Conservation (phyloP, 2,329 filamentous ascomycete species). For the Sphaceloma murrayae region DNA sequence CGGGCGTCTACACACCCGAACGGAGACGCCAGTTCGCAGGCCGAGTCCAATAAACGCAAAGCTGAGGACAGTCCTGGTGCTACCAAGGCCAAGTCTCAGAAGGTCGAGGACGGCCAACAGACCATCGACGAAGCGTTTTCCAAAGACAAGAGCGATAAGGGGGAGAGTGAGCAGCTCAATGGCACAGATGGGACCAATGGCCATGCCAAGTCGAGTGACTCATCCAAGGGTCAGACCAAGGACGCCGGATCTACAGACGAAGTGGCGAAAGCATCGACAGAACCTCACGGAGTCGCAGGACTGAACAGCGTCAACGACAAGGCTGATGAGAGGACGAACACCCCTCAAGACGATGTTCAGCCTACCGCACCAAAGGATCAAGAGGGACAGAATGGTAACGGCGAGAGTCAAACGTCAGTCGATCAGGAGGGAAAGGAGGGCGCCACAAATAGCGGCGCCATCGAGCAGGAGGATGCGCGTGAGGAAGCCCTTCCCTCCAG, state of each 20-base stretch:
- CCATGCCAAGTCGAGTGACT: slow-evolving; percentile 18
- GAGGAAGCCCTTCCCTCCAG: slow-evolving; percentile 46
- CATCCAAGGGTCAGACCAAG: slow-evolving; percentile 22
- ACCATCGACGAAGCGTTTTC: slow-evolving; percentile 44
- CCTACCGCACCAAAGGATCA: background rate
- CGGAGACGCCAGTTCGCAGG: too few species aligned
- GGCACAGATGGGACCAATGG: slow-evolving; percentile 15
- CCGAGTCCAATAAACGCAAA: slow-evolving; percentile 26
- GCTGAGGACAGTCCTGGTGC: slow-evolving; percentile 26
- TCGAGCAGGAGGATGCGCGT: slow-evolving; percentile 43
- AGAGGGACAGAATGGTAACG: background rate
- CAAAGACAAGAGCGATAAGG: too few species aligned
- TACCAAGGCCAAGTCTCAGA: slow-evolving; percentile 33
- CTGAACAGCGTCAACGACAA: slow-evolving; percentile 19
- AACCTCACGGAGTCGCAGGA: slow-evolving; percentile 20
- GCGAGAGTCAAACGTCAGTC: background rate
- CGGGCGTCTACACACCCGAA: slow-evolving; percentile 25
- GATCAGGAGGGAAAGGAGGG: background rate
- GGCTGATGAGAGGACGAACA: slow-evolving; percentile 14
- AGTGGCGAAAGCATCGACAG: slow-evolving; percentile 22
- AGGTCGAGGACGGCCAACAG: slow-evolving; percentile 40
- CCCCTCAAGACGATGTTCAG: slow-evolving; percentile 16
- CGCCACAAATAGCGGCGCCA: slow-evolving; percentile 27
- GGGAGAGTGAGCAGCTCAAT: slow-evolving; percentile 15
- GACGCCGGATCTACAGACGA: slow-evolving; percentile 24